These are phyloP conservation scores for Coniochaeta sp. DNA, from an alignment of 2,329 filamentous ascomycete species.

Conservation along the genomic window DNA sequence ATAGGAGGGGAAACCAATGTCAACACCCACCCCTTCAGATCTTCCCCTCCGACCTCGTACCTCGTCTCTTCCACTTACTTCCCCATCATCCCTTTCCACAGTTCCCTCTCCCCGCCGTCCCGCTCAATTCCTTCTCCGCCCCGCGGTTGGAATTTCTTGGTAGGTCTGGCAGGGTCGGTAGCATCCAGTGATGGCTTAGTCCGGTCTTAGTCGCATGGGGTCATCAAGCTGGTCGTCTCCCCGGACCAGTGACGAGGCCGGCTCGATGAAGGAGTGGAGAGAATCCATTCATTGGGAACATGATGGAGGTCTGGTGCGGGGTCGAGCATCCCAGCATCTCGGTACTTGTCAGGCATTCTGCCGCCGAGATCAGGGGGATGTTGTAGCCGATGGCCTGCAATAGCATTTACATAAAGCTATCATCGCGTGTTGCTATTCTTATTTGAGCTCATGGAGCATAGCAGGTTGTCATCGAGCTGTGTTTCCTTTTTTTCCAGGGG, in stretches of 20 bases:
- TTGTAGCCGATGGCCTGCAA: no score
- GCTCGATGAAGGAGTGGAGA: neutral
- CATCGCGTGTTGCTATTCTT: neutral
- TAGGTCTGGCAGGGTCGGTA: no score
- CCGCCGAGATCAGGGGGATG: neutral
- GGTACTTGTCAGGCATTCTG: neutral
- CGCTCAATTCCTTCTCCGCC: neutral
- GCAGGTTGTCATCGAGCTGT: no score
- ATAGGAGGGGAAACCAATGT: neutral
- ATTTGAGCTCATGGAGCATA: no score
- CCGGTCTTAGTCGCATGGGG: neutral
- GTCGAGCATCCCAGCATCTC: neutral
- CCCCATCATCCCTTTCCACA: no score
- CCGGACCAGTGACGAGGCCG: neutral
- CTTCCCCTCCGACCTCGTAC: no score
- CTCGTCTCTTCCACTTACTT: no score
- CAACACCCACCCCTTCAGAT: neutral
- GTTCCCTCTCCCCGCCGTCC: neutral
- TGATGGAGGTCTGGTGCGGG: neutral
- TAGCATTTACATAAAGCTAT: no score
- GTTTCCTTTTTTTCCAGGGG: no score
- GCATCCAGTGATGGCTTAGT: no score
- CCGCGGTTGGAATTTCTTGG: neutral
- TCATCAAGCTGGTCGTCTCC: neutral
- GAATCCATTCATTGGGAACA: neutral